Base-by-base conservation (phyloP, 441 rosid genomes). In the Monsonia emarginata region DNA sequence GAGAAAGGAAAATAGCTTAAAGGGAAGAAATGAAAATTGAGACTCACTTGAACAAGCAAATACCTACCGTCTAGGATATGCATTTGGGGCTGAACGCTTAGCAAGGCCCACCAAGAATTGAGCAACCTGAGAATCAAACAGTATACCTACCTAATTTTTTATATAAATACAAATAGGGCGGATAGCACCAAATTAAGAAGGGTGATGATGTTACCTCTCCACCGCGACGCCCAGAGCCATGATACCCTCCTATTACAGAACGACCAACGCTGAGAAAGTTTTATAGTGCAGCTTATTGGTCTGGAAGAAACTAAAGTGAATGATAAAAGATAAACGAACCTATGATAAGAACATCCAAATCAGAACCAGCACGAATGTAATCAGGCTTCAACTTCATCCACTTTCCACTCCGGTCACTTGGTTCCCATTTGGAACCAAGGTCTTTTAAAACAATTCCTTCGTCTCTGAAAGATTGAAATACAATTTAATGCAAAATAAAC, bases 331-430 rank as follows among this genome's bases (percentile, higher is more conserved):
- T n/a, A n/a, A 46, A 57, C 69, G 70, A 44, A 93, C 98, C 98
- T 71, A 94, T 86, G 58, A 94, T 88, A 65, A 90, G 88, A 75
- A 82, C 97, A 84, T 94, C 98, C 44, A 94, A 83, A 69, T 94
- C 98, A 13, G 98, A 78, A 76, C 96, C 86, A 81, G 90, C 78
- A 73, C 76, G 89, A 27, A 90, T 52, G 61, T 94, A 94, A 44
- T 94, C 96, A 48, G 98, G 98, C 84, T 90, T 94, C 80, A 94
- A 76, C 81, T 90, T 94, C 85, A 88, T 66, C 97, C 98, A 94
- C 82, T 94, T 90, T 68, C 91, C 97, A 83, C 95, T 94, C 63
- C 97, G 89, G 72, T 94, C 98, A 75, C 95, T 78, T 31, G 98
- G 98, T 75, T 93, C 98, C 98, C 97, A 94, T 77, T 87, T 94